A percentile compares a stretch with the other conserved stretches of the same genome.
phyloP scores from a whole-genome alignment of 1,284 basidiomycete species.

The Pseudozyma sp. region DNA sequence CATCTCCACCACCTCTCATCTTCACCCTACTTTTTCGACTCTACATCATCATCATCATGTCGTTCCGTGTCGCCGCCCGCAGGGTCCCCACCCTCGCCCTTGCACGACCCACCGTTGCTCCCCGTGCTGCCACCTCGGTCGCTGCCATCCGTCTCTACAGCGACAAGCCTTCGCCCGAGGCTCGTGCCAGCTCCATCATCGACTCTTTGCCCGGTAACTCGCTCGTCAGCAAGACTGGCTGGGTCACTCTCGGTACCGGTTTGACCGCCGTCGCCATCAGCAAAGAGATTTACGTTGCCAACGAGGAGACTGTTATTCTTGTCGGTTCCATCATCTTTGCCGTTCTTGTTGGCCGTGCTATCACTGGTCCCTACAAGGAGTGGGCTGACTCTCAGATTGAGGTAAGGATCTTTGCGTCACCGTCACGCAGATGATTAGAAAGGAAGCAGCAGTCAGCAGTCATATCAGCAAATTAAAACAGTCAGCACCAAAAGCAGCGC shows the following conservation, averaged over 20 bases:
- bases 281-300: conserved; percentile 96
- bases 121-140: conserved; percentile 41
- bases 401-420: conserved; percentile 34
- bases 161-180: conserved; percentile 74
- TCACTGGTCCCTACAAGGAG: conserved; percentile 86
- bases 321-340: conserved; percentile 87
- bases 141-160: conserved; percentile 61
- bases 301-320: conserved; percentile 76
- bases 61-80: conserved; percentile 49
- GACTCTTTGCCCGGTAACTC: conserved; percentile 91
- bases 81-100: conserved; percentile 53
- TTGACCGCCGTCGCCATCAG: conserved; percentile 92
- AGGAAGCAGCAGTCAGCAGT: conserved; percentile 5
- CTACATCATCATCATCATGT: conserved; percentile 29
- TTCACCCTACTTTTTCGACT: conserved; percentile 7
- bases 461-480: neutral
- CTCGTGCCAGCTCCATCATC: conserved; percentile 90
- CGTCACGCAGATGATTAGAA: neutral
- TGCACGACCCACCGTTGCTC: conserved; percentile 38
- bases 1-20: conserved; percentile 17
- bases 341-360: conserved; percentile 81
- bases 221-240: conserved; percentile 91
- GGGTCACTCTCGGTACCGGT: conserved; percentile 89
- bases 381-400: conserved; percentile 77
- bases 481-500: neutral